Conservation (phyloP, 2,329 filamentous ascomycete species). For the Karstenula rhodostoma region DNA sequence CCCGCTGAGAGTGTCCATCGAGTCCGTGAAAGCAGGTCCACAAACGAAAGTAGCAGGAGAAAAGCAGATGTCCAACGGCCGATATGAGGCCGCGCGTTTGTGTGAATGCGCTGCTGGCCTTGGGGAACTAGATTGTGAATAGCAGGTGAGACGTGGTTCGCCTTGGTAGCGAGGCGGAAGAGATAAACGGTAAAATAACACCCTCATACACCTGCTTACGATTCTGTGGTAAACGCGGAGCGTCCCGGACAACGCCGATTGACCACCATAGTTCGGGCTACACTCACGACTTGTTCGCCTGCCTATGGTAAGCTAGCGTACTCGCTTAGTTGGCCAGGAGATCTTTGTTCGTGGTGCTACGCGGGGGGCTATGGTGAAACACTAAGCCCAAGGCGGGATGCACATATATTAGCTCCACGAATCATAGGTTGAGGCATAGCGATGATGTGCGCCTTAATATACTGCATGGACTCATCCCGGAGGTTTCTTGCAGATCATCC, state of each 20-base stretch:
- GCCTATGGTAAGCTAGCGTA: slow-evolving; percentile 3
- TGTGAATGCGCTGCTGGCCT: not conserved
- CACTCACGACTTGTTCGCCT: slow-evolving; percentile 4
- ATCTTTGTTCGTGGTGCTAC: not conserved
- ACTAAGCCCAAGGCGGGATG: slow-evolving; percentile 5
- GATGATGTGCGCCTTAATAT: not conserved
- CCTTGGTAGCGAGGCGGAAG: not conserved
- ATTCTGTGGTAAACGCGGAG: not conserved
- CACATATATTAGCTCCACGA: not conserved
- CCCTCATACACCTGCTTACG: not conserved
- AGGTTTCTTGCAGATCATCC: not conserved
- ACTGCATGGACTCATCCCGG: not conserved
- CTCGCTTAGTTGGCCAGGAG: slow-evolving; percentile 3
- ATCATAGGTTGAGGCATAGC: not conserved
- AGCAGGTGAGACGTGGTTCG: slow-evolving; percentile 7
- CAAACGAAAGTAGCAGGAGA: slow-evolving; percentile 9
- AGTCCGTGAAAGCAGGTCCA: slow-evolving; percentile 10
- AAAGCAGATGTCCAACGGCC: not conserved
- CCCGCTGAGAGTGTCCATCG: slow-evolving; percentile 28
- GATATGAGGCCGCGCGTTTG: not conserved
- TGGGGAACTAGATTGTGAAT: slow-evolving; percentile 2
- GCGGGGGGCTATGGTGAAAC: slow-evolving; percentile 5
- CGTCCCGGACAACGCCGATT: not conserved
- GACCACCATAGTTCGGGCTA: not conserved
- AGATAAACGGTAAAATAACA: not conserved